Conservation (phyloP, 2,329 filamentous ascomycete genomes). For the Lizonia empirigonia region DNA sequence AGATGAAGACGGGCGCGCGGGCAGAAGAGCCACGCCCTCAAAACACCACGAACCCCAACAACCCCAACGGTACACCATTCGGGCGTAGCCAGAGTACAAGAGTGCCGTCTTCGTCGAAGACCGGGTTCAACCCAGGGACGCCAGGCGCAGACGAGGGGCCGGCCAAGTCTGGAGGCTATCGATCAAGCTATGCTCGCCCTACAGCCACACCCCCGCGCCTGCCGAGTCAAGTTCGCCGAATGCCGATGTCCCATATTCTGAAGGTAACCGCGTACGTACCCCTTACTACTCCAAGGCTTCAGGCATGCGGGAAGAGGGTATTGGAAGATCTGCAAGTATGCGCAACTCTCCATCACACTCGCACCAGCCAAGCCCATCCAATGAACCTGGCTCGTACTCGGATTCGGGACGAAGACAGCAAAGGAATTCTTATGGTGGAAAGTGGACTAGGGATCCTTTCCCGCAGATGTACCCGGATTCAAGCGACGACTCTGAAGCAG, state of each 20-base stretch:
- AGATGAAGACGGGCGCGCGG: constrained; percentile 50
- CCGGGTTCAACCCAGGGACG: constrained; percentile 64
- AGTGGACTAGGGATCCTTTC: constrained; percentile 26
- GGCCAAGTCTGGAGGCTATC: constrained; percentile 58
- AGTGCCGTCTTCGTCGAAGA: constrained; percentile 58
- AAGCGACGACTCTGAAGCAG: constrained; percentile 34
- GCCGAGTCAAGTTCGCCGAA: constrained; percentile 27
- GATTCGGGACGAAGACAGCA: constrained; percentile 40
- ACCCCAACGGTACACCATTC: constrained; percentile 47
- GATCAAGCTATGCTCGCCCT: constrained; percentile 43
- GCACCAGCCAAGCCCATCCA: constrained; percentile 29
- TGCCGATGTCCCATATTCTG: constrained; percentile 49
- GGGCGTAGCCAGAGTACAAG: constrained; percentile 48
- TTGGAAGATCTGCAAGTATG: constrained; percentile 60
- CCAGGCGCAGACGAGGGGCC: constrained; percentile 65
- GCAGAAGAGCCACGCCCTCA: constrained; percentile 36
- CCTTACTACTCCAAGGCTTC: constrained; percentile 58
- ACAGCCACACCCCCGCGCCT: constrained; percentile 33
- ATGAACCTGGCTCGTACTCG: constrained; percentile 35
- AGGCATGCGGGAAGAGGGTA: constrained; percentile 62
- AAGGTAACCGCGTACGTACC: constrained; percentile 56
- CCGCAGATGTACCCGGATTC: constrained; percentile 40
- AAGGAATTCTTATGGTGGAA: constrained; percentile 33
- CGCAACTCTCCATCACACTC: constrained; percentile 53
- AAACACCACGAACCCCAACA: constrained; percentile 29